A percentile compares a stretch with the other conserved stretches of the same genome.
phyloP scores from a whole-genome alignment of 1,284 basidiomycete species.

The Heterobasidion occidentale region DNA sequence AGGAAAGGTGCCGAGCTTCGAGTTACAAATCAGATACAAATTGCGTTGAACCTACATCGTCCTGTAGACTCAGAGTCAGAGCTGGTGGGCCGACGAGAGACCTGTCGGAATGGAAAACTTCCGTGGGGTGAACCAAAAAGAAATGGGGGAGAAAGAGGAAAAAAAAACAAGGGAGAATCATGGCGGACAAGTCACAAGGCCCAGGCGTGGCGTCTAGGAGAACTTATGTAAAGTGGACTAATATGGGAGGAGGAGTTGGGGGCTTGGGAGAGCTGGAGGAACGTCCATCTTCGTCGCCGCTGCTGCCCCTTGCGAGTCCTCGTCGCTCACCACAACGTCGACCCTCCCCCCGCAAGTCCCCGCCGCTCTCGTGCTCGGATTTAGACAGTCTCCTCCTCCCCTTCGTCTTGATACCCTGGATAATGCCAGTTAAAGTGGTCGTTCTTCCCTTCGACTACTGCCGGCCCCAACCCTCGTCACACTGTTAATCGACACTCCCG shows the following conservation, averaged over 20 bases:
- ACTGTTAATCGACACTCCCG: conserved; percentile 13
- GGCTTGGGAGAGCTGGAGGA: conserved; percentile 1
- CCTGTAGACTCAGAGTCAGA: too few species aligned
- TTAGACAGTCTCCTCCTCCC: conserved; percentile 7
- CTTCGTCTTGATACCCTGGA: conserved; percentile 20
- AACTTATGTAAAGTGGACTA: not conserved
- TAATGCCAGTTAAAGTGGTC: conserved; percentile 32
- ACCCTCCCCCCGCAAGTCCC: conserved; percentile 8
- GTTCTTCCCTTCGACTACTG: conserved; percentile 2
- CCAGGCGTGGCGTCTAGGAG: not conserved
- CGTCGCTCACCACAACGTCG: conserved; percentile 5
- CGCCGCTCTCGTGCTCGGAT: conserved; percentile 8
- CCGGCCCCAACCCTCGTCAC: conserved; percentile 8
- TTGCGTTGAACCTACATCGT: not conserved
- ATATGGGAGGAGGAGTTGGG: not conserved
- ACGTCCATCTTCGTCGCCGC: conserved; percentile 12
- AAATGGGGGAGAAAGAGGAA: too few species aligned
- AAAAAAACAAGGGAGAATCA: not conserved
- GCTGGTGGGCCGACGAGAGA: too few species aligned
- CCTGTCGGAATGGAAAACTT: too few species aligned
- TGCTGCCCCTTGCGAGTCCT: conserved; percentile 11
- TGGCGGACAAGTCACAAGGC: not conserved
- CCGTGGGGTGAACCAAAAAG: too few species aligned
- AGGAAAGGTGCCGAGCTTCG: too few species aligned
- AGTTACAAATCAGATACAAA: not conserved